Conservation (phyloP, 371 early-diverging fungal species). For the Gilbertella persicaria region DNA sequence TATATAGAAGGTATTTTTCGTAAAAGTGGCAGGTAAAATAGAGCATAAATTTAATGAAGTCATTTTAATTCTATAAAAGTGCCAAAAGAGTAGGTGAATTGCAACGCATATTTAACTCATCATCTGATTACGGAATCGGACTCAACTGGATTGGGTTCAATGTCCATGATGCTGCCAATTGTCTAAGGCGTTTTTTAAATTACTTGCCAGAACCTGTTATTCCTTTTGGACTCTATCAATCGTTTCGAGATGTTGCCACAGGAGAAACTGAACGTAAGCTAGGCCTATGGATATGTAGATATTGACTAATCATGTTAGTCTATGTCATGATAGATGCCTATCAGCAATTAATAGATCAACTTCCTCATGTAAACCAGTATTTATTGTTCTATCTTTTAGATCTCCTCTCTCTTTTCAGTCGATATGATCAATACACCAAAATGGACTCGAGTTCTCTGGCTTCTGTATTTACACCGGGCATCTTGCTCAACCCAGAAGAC, state of each 20-base stretch:
- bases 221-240: conserved; percentile 50
- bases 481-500: conserved; percentile 57
- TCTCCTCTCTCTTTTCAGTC: conserved; percentile 52
- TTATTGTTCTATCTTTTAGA: conserved; percentile 64
- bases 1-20: conserved; percentile 37
- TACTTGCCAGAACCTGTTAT: conserved; percentile 66
- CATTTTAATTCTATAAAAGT: too few relatives aligned
- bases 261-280: conserved; percentile 47
- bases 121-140: conserved; percentile 54
- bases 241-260: conserved; percentile 47
- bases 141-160: conserved; percentile 59
- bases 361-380: conserved; percentile 58
- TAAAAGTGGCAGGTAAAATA: conserved; percentile 29
- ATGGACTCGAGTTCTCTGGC: conserved; percentile 38
- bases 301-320: too few relatives aligned
- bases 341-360: conserved; percentile 48
- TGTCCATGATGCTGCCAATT: conserved; percentile 64
- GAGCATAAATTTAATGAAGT: background rate
- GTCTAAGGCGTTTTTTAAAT: conserved; percentile 60
- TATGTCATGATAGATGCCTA: too few relatives aligned
- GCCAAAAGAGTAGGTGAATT: conserved; percentile 59
- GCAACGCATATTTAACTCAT: conserved; percentile 55
- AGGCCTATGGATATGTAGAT: too few relatives aligned
- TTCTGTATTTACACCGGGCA: conserved; percentile 63
- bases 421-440: conserved; percentile 33